These are phyloP conservation scores for Lithospermum erythrorhizon DNA, from an alignment of 257 asterid genomes.

Conservation along the genomic window DNA sequence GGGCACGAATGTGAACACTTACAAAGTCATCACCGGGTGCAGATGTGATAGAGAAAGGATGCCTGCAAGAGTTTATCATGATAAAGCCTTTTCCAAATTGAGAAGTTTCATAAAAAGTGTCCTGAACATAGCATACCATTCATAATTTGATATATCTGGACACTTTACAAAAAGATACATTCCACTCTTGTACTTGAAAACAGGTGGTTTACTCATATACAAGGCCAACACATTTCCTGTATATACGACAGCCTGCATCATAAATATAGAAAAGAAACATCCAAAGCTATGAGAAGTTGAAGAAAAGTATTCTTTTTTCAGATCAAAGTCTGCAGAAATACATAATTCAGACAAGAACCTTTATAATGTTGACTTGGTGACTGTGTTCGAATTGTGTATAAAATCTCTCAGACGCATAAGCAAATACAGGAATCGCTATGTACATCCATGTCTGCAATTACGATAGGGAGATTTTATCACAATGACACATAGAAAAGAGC, in stretches of 20 bases:
- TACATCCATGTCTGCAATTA: background rate
- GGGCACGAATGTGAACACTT: background rate
- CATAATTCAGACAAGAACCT: background rate
- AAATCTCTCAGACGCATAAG: background rate
- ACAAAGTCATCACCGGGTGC: background rate
- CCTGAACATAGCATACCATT: constrained; percentile 30
- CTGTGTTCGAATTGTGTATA: background rate
- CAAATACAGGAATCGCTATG: background rate
- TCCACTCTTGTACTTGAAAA: constrained; percentile 75
- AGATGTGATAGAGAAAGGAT: background rate
- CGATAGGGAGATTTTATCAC: background rate
- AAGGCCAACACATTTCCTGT: constrained; percentile 67
- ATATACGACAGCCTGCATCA: constrained; percentile 55
- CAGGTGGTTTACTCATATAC: constrained; percentile 61
- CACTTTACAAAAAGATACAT: constrained; percentile 81
- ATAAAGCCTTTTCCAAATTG: too few relatives aligned
- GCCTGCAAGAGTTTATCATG: background rate
- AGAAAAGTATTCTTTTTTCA: background rate
- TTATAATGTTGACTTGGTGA: background rate
- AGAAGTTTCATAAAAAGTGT: too few relatives aligned
- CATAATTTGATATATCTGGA: constrained; percentile 56
- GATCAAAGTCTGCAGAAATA: background rate
- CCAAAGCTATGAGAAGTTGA: background rate
- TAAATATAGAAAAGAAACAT: background rate
- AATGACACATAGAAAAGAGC: background rate